phyloP scores from a whole-genome alignment of 129 eudicot species.

The Centella asiatica region DNA sequence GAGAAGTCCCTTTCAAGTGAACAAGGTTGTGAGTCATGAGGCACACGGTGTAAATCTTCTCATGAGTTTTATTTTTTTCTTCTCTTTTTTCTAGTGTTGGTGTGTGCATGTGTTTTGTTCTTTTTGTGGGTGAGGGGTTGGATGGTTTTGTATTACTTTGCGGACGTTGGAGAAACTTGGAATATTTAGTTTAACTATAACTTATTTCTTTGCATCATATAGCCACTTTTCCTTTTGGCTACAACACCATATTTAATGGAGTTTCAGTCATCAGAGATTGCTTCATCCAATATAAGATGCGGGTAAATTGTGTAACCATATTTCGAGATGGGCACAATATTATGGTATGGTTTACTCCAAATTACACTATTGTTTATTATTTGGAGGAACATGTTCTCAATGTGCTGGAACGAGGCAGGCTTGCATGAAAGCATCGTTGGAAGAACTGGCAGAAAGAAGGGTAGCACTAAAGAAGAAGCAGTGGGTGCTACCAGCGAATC shows the following conservation, averaged over 20 bases:
- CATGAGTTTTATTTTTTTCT: not conserved
- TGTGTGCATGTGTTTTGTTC: not conserved
- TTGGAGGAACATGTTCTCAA: conserved; percentile 7
- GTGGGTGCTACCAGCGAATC: conserved; percentile 71
- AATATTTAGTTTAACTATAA: too few species aligned
- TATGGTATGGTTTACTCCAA: not conserved
- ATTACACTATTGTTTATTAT: not conserved
- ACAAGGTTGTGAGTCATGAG: conserved; percentile 69
- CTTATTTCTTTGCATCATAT: conserved; percentile 26
- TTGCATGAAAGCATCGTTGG: conserved; percentile 87
- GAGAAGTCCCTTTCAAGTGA: conserved; percentile 65
- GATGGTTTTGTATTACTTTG: not conserved
- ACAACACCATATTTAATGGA: conserved; percentile 72
- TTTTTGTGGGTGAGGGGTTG: not conserved
- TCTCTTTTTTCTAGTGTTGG: not conserved
- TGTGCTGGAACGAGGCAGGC: conserved; percentile 14
- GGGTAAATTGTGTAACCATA: conserved; percentile 39
- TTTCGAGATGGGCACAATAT: not conserved
- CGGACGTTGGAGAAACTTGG: not conserved
- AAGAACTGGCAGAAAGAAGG: conserved; percentile 94
- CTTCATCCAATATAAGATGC: conserved; percentile 73
- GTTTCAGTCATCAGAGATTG: conserved; percentile 84
- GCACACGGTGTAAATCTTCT: conserved; percentile 26
- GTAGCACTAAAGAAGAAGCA: conserved; percentile 84
- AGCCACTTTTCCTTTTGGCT: conserved; percentile 68